These are phyloP conservation scores for Fraxinus pennsylvanica DNA, from an alignment of 257 asterid genomes.

Conservation along the genomic window DNA sequence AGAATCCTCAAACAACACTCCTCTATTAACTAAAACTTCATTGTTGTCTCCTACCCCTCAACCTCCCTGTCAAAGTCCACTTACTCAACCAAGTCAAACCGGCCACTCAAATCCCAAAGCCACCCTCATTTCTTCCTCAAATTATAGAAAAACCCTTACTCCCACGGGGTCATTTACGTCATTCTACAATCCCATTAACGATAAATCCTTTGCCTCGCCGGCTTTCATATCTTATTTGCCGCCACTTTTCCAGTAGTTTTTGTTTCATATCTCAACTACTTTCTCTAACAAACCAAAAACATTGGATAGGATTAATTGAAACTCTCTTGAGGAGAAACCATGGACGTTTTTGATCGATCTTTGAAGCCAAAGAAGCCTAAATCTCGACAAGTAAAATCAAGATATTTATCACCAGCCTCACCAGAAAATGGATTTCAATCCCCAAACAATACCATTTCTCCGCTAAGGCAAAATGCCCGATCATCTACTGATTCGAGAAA, in stretches of 20 bases:
- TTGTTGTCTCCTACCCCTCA: slow-evolving; percentile 10
- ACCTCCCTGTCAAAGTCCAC: slow-evolving; percentile 31
- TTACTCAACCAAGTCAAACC: slow-evolving; percentile 27
- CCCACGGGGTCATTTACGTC: slow-evolving; percentile 35
- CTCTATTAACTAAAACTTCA: background rate
- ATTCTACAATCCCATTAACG: slow-evolving; percentile 22
- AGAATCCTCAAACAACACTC: slow-evolving; percentile 35
- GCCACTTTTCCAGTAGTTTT: slow-evolving; percentile 59
- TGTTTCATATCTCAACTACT: slow-evolving; percentile 44
- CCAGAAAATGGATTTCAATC: slow-evolving; percentile 40
- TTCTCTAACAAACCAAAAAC: slow-evolving; percentile 35
- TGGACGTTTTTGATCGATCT: slow-evolving; percentile 25
- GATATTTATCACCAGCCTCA: slow-evolving; percentile 53
- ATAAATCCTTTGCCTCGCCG: slow-evolving; percentile 47
- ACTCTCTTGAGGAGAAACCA: background rate
- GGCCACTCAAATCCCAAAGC: slow-evolving; percentile 19
- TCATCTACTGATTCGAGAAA: slow-evolving; percentile 38
- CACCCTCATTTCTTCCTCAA: slow-evolving; percentile 8
- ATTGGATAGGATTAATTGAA: background rate
- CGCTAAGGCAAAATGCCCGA: slow-evolving; percentile 38
- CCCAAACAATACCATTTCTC: slow-evolving; percentile 38
- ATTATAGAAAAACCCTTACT: background rate
- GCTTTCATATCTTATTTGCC: slow-evolving; percentile 61
- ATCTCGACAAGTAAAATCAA: slow-evolving; percentile 67
- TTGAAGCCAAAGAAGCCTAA: slow-evolving; percentile 48